These are phyloP conservation scores for Stentor coeruleus DNA, from an alignment of 73 alveolate species.

Conservation along the genomic window DNA sequence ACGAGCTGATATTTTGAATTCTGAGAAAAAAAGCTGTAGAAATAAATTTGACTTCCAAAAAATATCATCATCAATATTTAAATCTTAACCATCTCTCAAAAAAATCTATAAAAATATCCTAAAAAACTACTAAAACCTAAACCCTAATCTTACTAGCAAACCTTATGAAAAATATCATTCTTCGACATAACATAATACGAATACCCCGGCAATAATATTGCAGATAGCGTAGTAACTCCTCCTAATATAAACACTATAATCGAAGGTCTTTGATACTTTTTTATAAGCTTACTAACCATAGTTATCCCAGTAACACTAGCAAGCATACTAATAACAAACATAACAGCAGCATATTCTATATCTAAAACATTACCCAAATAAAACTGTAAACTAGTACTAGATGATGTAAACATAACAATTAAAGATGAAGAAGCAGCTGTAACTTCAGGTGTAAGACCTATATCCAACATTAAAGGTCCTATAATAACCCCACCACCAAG, in stretches of 20 bases:
- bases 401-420: conserved; percentile 35
- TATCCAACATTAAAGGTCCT: conserved; percentile 40
- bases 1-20: conserved; percentile 70
- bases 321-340: neutral
- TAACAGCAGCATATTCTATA: neutral
- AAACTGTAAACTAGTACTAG: conserved; percentile 28
- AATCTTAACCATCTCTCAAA: too few relatives aligned
- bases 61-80: too few relatives aligned
- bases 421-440: conserved; percentile 50
- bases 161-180: too few relatives aligned
- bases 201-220: too few relatives aligned
- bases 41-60: conserved; percentile 71
- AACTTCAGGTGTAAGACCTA: conserved; percentile 42
- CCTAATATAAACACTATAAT: conserved; percentile 34
- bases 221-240: too few relatives aligned
- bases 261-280: conserved; percentile 27
- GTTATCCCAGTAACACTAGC: conserved; percentile 24
- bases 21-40: conserved; percentile 67
- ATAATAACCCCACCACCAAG: conserved; percentile 53
- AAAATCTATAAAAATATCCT: too few relatives aligned
- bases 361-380: conserved; percentile 18
- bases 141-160: too few relatives aligned
- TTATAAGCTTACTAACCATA: conserved; percentile 14
- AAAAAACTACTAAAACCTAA: too few relatives aligned
- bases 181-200: too few relatives aligned